Base-by-base conservation (phyloP, 2,329 filamentous ascomycete genomes). In the Keithomyces neogunnii region DNA sequence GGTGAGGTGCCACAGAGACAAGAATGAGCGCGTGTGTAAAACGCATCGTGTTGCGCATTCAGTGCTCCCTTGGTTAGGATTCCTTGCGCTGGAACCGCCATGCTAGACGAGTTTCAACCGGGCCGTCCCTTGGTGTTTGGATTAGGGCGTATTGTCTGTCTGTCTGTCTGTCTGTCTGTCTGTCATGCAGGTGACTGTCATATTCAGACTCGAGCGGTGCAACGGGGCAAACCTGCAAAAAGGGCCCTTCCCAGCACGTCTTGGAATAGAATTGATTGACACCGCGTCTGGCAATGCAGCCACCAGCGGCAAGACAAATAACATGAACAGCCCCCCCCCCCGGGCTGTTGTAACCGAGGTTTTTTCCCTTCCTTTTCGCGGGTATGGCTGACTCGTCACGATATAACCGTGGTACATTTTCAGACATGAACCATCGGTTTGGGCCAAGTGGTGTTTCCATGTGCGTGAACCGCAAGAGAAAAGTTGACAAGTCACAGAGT, bases 401-500 rank as follows among this genome's bases (percentile, higher is more conserved):
- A 19, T 19, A 19, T 19, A 19, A 19, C 19, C 19, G 19, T 19
- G 19, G 19, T 19, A 19, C 19, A 19, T 19, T 19, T 19, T 19
- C 19, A 19, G 19, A 19, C 19, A 19, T 19, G 19, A 19, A 19
- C 19, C 19, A 19, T 19, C 19, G 19, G 19, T 1, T 19, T 19
- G 19, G 19, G 19, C 19, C 19, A 19, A 19, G 19, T 19, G 19
- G 1, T 19, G 19, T 19, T 19, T 19, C 1, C 6, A 11, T 11
- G 33, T 11, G 33, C 33, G 6, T 11, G 30, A 44, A 7, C 7
- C 7, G n/a, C n/a, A n/a, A 30, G 38, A 40, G 35, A 42, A 36
- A 51, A 51, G 3, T 42, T 51, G 49, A 51, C 49, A 42, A 33
- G 49, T 51, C 49, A 51, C 31, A 47, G 30, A 6, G 11, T 30